Evolutionary conservation across 2,329 filamentous ascomycete genomes (phyloP), one percentile per base, ranked within the genome.

Genomic region (Neoscytalidium dimidiatum): DNA sequence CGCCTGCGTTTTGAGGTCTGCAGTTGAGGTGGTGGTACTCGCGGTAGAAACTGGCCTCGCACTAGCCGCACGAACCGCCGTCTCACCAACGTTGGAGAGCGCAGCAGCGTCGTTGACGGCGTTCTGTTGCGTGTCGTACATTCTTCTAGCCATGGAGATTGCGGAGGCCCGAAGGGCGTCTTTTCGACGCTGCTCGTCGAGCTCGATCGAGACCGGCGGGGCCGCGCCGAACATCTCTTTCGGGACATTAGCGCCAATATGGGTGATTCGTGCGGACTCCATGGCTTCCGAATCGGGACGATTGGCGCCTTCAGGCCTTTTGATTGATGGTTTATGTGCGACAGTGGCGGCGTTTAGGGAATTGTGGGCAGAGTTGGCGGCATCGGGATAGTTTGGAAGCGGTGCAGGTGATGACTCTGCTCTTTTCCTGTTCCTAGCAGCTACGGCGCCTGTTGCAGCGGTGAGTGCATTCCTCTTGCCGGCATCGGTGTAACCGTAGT

Each of bases 81-180:
- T 75, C 62, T 68, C 75, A 65, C 75, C 76, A 29, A 71, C 67
- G 23, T 71, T 73, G 33, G 63, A 61, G 80, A 80, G 31, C 81
- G 78, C 67, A 23, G 72, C 57, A 41, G 70, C 71, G 33, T 83
- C 80, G 6, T 88, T 85, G 1, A 85, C 81, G 66, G 84, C 84
- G 67, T 84, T 86, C 67, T 92, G 87, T 69, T 92, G 89, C 35
- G 86, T 82, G 11, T 82, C 86, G 73, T 93, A 97, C 88, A 97
- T 94, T 70, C 90, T 87, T 77, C 90, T 91, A 6, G 94, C 93
- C 92, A 97, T 96, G 11, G 91, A 92, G 3, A 97, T 82, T 2
- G 94, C 92, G 21, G 92, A 94, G 31, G 92, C 92, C 68, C 90
- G 90, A 2, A 96, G 81, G 4, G 88, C 87, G 69, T 92, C 90